Percentiles rank a stretch among this genome's conserved stretches.
Evolutionary conservation across 805 yeast species (phyloP).

Genomic region (Candida oleophila): DNA sequence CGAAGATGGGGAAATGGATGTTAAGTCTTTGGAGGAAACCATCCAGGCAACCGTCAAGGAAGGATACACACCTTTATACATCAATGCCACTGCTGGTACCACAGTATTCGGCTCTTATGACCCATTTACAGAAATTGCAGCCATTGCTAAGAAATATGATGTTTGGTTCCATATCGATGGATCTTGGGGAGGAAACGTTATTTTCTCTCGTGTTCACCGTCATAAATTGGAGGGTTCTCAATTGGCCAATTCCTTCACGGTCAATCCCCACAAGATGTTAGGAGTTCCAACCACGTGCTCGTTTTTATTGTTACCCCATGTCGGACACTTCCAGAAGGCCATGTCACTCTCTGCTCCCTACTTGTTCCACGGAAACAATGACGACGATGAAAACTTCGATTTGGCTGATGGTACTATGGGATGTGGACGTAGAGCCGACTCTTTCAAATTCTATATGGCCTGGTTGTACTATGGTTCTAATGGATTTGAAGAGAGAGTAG

Average conservation of each 20-base stretch:
- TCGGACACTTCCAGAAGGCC: conserved; percentile 61
- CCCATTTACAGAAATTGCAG: conserved; percentile 55
- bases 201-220: conserved; percentile 54
- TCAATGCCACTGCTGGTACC: conserved; percentile 86
- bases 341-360: conserved; percentile 81
- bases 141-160: conserved; percentile 51
- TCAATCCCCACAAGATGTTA: conserved; percentile 83
- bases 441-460: conserved; percentile 71
- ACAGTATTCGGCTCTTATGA: conserved; percentile 87
- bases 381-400: conserved; percentile 59
- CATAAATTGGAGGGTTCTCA: conserved; percentile 57
- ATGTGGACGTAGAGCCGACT: conserved; percentile 84
- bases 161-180: conserved; percentile 86
- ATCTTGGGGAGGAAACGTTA: conserved; percentile 87
- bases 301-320: conserved; percentile 71
- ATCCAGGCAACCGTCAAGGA: conserved; percentile 43
- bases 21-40: conserved; percentile 41
- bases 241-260: conserved; percentile 71
- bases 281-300: conserved; percentile 84
- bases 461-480: conserved; percentile 77
- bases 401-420: conserved; percentile 92
- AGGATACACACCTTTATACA: conserved; percentile 73
- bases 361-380: conserved; percentile 62
- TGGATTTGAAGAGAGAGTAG: conserved; percentile 66
- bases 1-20: conserved; percentile 56